Conservation (phyloP, 352 stramenopile species). For the Phytophthora boehmeriae region DNA sequence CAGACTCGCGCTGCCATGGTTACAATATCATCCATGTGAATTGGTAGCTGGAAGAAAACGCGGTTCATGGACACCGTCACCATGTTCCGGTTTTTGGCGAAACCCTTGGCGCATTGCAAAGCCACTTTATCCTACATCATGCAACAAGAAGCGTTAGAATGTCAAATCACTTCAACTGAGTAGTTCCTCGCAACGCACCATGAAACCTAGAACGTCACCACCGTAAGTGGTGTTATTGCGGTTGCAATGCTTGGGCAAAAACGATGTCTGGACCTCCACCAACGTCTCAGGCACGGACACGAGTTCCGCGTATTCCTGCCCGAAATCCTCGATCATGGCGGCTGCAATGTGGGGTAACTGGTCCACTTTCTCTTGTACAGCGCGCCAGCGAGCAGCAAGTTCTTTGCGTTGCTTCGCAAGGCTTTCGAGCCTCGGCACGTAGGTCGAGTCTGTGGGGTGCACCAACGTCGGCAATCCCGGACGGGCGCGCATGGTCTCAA, state of each 20-base stretch:
- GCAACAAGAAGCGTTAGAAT: not conserved
- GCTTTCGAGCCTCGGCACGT: not conserved
- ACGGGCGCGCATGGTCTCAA: slow-evolving; percentile 3
- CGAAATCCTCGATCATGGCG: slow-evolving; percentile 62
- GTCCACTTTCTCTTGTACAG: slow-evolving; percentile 70
- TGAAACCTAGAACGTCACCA: slow-evolving; percentile 61
- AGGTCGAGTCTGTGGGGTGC: slow-evolving; percentile 1
- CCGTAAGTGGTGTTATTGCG: slow-evolving; percentile 76
- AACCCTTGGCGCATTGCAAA: slow-evolving; percentile 63
- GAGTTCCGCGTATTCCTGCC: slow-evolving; percentile 36
- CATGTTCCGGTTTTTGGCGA: slow-evolving; percentile 71
- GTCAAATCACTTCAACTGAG: not conserved
- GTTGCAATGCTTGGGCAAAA: slow-evolving; percentile 74
- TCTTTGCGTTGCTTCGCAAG: slow-evolving; percentile 37
- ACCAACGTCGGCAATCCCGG: not conserved
- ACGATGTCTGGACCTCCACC: slow-evolving; percentile 70
- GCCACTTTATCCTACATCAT: slow-evolving; percentile 52
- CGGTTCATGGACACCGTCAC: slow-evolving; percentile 68
- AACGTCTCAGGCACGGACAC: slow-evolving; percentile 58
- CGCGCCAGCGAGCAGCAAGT: slow-evolving; percentile 60
- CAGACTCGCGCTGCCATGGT: slow-evolving; percentile 60
- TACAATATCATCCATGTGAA: slow-evolving; percentile 62
- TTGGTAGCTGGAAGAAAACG: slow-evolving; percentile 72
- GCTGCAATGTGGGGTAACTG: slow-evolving; percentile 59
- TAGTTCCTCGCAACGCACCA: slow-evolving; percentile 20